phyloP scores from a whole-genome alignment of 495 filamentous ascomycete species.

The Hyaloscypha variabilis region DNA sequence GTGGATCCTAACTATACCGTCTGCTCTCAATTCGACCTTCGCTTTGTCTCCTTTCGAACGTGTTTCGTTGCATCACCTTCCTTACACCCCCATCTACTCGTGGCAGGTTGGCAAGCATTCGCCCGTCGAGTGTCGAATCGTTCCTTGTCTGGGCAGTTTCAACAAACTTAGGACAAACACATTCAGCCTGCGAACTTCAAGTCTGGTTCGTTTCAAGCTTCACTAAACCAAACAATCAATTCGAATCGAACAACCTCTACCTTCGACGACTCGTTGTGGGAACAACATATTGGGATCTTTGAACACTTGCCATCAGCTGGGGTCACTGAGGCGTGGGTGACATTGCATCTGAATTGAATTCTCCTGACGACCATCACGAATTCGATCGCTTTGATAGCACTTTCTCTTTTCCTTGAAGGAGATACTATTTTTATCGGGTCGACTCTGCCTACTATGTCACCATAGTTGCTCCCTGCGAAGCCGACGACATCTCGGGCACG shows the following conservation, averaged over 20 bases:
- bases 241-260: neutral
- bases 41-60: constrained; percentile 20
- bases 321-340: neutral
- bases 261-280: neutral
- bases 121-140: constrained; percentile 1
- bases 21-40: neutral
- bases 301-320: neutral
- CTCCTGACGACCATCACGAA: neutral
- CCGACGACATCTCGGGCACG: constrained; percentile 5
- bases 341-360: constrained; percentile 8
- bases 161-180: constrained; percentile 17
- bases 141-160: constrained; percentile 15
- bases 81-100: neutral
- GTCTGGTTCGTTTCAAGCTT: constrained; percentile 25
- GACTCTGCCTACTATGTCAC: constrained; percentile 21
- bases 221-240: constrained; percentile 5
- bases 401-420: constrained; percentile 13
- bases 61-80: constrained; percentile 16
- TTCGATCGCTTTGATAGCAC: constrained; percentile 32
- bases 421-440: constrained; percentile 5
- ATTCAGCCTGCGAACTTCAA: neutral
- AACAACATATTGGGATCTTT: neutral
- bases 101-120: constrained; percentile 15
- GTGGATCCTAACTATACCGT: neutral
- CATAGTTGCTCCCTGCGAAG: constrained; percentile 11